Evolutionary conservation across 2,329 filamentous ascomycete species (phyloP).

Genomic region (Hymenoscyphus scutula): DNA sequence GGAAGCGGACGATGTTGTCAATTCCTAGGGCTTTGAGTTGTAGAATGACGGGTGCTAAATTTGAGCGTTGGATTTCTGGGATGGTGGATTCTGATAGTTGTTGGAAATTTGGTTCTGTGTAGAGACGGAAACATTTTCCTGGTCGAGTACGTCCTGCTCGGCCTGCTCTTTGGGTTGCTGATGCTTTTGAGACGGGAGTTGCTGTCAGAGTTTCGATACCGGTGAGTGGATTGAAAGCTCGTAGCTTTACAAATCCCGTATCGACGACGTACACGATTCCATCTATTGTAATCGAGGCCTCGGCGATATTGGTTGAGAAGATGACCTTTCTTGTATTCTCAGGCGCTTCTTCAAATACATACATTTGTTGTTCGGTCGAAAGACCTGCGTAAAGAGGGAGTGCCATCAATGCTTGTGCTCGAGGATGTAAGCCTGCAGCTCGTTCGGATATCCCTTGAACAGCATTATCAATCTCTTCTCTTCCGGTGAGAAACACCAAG

Average conservation of each 20-base stretch:
- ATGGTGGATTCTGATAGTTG: conserved; percentile 68
- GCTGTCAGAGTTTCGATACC: conserved; percentile 86
- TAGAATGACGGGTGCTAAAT: conserved; percentile 81
- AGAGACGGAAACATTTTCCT: conserved; percentile 92
- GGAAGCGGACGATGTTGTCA: conserved; percentile 88
- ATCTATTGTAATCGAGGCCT: conserved; percentile 92
- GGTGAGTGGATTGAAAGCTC: conserved; percentile 78
- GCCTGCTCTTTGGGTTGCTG: conserved; percentile 86
- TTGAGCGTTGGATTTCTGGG: conserved; percentile 89
- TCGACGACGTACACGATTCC: conserved; percentile 91
- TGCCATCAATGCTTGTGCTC: conserved; percentile 60
- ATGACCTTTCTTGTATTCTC: conserved; percentile 87
- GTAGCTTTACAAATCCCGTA: conserved; percentile 84
- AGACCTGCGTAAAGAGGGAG: conserved; percentile 88
- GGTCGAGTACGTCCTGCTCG: conserved; percentile 84
- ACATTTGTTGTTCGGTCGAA: conserved; percentile 88
- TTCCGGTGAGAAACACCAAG: conserved; percentile 84
- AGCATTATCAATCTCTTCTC: conserved; percentile 85
- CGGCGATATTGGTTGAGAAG: conserved; percentile 92
- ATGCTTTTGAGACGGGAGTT: conserved; percentile 82
- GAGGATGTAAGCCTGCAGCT: conserved; percentile 58
- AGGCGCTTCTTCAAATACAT: conserved; percentile 82
- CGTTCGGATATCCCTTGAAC: conserved; percentile 78
- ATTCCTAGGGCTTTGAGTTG: conserved; percentile 95
- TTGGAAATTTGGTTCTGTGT: conserved; percentile 72